These are phyloP conservation scores for Backusella sp. DNA, from an alignment of 192 early-diverging fungal species.

Conservation along the genomic window DNA sequence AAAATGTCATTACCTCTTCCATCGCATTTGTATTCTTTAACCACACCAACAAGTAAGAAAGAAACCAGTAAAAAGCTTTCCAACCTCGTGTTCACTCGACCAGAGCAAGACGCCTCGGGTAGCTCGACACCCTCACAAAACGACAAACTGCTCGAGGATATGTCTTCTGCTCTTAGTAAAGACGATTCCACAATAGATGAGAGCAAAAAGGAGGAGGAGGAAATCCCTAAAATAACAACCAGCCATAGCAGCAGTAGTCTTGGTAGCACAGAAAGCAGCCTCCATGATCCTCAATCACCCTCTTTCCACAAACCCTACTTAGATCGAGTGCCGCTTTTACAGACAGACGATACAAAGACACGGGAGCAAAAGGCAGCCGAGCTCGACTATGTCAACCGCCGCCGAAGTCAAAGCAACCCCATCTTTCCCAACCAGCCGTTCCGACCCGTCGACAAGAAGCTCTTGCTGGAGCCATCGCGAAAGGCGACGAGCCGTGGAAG, in stretches of 20 bases:
- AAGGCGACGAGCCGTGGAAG: background rate
- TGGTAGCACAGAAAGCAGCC: slow-evolving; percentile 2
- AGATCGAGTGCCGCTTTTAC: background rate
- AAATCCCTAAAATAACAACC: background rate
- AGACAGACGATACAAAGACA: background rate
- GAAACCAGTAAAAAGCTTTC: background rate
- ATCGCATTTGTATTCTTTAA: background rate
- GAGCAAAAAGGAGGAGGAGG: background rate
- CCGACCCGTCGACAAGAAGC: slow-evolving; percentile 13
- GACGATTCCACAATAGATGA: background rate
- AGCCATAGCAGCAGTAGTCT: slow-evolving; percentile 1
- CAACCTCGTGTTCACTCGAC: background rate
- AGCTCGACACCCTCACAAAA: background rate
- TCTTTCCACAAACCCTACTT: background rate
- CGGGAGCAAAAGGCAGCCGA: background rate
- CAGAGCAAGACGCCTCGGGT: background rate
- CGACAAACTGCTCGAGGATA: background rate
- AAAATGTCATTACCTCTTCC: slow-evolving; percentile 16
- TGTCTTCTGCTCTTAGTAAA: background rate
- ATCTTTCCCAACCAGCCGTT: slow-evolving; percentile 15
- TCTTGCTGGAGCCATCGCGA: background rate
- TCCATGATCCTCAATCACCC: background rate
- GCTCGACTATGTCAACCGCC: slow-evolving; percentile 17
- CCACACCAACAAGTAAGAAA: background rate
- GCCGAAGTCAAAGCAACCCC: slow-evolving; percentile 29